A percentile compares a stretch with the other conserved stretches of the same genome.
These are phyloP conservation scores for Protomyces gravidus DNA, from an alignment of 1,139 yeast genomes.

Conservation along the genomic window DNA sequence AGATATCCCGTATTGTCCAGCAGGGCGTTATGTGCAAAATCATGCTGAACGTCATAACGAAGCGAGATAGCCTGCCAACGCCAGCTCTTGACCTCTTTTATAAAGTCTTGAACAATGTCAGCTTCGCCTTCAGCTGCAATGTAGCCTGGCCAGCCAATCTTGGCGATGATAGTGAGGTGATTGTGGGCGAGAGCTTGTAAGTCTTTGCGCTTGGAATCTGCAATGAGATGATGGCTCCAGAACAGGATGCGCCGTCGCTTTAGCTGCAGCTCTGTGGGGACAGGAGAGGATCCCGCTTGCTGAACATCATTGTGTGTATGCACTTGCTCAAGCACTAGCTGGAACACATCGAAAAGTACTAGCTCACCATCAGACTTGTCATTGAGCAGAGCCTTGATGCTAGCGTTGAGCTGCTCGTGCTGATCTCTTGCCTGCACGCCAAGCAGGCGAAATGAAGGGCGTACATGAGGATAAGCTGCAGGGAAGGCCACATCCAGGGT, in stretches of 20 bases:
- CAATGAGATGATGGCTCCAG: slow-evolving; percentile 29
- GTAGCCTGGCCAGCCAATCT: slow-evolving; percentile 10
- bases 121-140: slow-evolving; percentile 15
- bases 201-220: slow-evolving; percentile 24
- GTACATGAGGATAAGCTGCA: background rate
- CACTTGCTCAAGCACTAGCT: background rate
- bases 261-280: too few species aligned
- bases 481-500: background rate
- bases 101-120: background rate
- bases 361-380: background rate
- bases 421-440: background rate
- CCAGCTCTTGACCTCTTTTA: slow-evolving; percentile 5
- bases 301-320: too few species aligned
- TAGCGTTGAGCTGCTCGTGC: background rate
- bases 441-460: background rate
- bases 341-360: background rate
- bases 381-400: background rate
- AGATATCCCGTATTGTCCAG: background rate
- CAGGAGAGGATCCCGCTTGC: background rate
- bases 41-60: background rate
- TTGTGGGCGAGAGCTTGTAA: background rate
- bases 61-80: slow-evolving; percentile 20
- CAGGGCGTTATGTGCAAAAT: background rate
- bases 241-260: slow-evolving; percentile 9
- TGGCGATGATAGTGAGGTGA: background rate